Conservation (phyloP, 2,329 filamentous ascomycete genomes). For the Cercospora janseana region DNA sequence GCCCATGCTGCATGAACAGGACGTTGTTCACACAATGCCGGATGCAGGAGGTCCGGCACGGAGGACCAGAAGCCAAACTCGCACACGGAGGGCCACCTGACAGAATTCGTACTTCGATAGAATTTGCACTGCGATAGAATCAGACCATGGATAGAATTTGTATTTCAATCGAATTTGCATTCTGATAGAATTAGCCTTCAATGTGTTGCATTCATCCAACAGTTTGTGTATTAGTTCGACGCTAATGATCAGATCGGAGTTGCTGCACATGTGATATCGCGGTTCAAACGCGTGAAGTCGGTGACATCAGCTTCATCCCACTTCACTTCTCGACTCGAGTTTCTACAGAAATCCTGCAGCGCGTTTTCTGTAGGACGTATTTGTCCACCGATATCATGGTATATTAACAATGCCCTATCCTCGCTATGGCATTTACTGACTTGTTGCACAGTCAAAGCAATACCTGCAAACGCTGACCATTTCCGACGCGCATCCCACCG, state of each 20-base stretch:
- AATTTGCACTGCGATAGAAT: too few relatives aligned
- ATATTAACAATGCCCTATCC: neutral
- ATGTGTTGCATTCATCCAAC: neutral
- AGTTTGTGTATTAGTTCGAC: neutral
- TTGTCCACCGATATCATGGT: conserved; percentile 6
- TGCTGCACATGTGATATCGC: conserved; percentile 12
- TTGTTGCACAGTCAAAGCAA: conserved; percentile 77
- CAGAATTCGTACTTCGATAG: too few relatives aligned
- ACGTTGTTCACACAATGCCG: neutral
- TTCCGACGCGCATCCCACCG: conserved; percentile 57
- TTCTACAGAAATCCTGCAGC: conserved; percentile 4
- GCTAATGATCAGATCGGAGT: neutral
- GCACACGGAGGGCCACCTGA: too few relatives aligned
- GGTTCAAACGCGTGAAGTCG: conserved; percentile 10
- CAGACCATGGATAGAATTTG: neutral
- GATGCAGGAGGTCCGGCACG: neutral
- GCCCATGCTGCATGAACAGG: neutral
- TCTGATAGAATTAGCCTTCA: neutral
- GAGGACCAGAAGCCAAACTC: conserved; percentile 2
- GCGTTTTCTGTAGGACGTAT: neutral
- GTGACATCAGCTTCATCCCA: conserved; percentile 12
- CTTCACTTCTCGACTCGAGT: conserved; percentile 3
- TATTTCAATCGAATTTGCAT: neutral
- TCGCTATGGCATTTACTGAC: neutral
- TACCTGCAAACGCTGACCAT: conserved; percentile 91